Evolutionary conservation across 2,329 filamentous ascomycete species (phyloP).

Genomic region (Penicillium sp.): DNA sequence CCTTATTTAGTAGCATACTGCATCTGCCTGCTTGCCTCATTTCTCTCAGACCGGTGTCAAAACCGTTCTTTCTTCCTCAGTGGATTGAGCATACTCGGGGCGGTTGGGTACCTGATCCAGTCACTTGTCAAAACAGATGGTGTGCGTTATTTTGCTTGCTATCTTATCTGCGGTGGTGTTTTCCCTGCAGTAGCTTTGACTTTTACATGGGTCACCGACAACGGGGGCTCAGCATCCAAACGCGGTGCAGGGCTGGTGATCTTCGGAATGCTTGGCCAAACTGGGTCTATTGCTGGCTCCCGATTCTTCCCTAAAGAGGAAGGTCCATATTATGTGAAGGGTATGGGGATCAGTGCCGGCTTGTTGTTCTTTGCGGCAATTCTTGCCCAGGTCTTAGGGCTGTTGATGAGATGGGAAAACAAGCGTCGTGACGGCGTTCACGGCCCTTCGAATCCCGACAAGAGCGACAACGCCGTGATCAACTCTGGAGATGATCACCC

Average conservation of each 20-base stretch:
- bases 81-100: neutral
- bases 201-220: slow-evolving; percentile 10
- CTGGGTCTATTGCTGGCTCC: slow-evolving; percentile 1
- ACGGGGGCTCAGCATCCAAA: slow-evolving; percentile 6
- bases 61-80: neutral
- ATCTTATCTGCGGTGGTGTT: neutral
- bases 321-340: neutral
- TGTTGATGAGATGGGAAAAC: neutral
- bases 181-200: slow-evolving; percentile 2
- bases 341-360: neutral
- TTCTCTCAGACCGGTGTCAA: neutral
- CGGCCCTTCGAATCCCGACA: neutral
- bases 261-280: slow-evolving; percentile 9
- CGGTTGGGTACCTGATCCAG: slow-evolving; percentile 8
- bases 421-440: neutral
- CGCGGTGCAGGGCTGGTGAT: slow-evolving; percentile 2
- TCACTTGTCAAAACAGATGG: slow-evolving; percentile 3
- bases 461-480: neutral
- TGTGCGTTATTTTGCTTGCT: slow-evolving; percentile 7
- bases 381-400: neutral
- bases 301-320: slow-evolving; percentile 4
- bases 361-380: slow-evolving; percentile 2
- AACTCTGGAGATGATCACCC: slow-evolving; percentile 1
- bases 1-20: slow-evolving; percentile 6
- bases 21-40: neutral